These are phyloP conservation scores for Penicillium silybi DNA, from an alignment of 495 filamentous ascomycete genomes.

Conservation along the genomic window DNA sequence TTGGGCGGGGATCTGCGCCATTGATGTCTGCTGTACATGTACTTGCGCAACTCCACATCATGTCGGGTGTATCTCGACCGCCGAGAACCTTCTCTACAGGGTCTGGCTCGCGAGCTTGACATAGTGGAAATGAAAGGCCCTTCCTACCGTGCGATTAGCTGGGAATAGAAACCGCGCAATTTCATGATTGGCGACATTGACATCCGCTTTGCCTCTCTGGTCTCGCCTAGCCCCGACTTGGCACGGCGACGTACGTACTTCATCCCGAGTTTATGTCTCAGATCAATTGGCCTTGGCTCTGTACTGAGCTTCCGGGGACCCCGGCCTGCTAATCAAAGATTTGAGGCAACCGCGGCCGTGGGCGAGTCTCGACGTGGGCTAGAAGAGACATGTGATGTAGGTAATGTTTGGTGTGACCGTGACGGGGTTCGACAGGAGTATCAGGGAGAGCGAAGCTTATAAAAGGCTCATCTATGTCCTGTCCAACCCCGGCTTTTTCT, in stretches of 20 bases:
- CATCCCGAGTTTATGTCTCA: slow-evolving; percentile 3
- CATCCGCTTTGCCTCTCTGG: neutral
- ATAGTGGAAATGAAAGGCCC: neutral
- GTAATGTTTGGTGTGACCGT: slow-evolving; percentile 10
- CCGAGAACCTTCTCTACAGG: neutral
- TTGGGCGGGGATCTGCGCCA: neutral
- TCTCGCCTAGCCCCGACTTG: slow-evolving; percentile 7
- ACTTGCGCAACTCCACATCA: neutral
- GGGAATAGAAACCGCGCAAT: neutral
- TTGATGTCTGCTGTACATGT: neutral
- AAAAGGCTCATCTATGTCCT: slow-evolving; percentile 14
- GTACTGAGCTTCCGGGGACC: slow-evolving; percentile 7
- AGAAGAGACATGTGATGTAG: slow-evolving; percentile 20
- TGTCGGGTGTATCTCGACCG: neutral
- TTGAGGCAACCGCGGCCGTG: slow-evolving; percentile 20
- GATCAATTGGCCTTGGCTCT: slow-evolving; percentile 14
- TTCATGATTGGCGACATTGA: neutral
- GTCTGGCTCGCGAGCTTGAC: neutral
- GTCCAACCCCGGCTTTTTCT: neutral
- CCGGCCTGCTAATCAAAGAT: slow-evolving; percentile 7
- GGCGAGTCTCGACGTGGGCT: slow-evolving; percentile 3
- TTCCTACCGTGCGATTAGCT: neutral
- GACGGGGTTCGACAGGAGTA: neutral
- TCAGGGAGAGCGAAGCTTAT: slow-evolving; percentile 17
- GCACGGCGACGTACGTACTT: neutral